These are phyloP conservation scores for Xylaria flabelliformis DNA, from an alignment of 495 filamentous ascomycete species.

Conservation along the genomic window DNA sequence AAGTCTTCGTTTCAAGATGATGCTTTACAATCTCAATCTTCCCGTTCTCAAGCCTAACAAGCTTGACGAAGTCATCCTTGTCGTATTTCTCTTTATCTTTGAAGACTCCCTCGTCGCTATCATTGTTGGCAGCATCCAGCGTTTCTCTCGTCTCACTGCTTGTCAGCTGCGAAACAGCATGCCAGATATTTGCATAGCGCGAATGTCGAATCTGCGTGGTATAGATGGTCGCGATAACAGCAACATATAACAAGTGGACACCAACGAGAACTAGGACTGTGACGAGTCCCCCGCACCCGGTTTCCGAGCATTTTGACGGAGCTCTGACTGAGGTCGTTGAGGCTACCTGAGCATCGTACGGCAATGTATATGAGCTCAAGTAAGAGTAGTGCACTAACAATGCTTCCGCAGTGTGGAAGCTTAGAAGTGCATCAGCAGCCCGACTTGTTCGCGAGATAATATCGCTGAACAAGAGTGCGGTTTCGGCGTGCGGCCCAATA, in stretches of 20 bases:
- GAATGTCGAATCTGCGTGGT: not conserved
- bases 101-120: not conserved
- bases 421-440: not conserved
- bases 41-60: not conserved
- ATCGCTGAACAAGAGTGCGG: not conserved
- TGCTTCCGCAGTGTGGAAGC: no score
- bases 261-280: not conserved
- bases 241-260: not conserved
- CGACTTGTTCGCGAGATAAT: not conserved
- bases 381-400: not conserved
- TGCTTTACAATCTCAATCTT: not conserved
- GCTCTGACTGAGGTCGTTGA: not conserved
- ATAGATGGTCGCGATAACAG: not conserved
- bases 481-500: not conserved
- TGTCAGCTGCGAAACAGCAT: not conserved
- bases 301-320: not conserved
- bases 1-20: not conserved
- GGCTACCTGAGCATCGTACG: not conserved
- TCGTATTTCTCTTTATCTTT: not conserved
- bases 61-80: not conserved
- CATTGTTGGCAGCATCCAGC: not conserved
- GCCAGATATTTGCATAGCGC: conserved; percentile 11
- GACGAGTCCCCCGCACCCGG: not conserved
- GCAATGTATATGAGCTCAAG: not conserved
- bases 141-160: not conserved